Evolutionary conservation across 1,284 basidiomycete species (phyloP).

Genomic region (Mycena sp.): DNA sequence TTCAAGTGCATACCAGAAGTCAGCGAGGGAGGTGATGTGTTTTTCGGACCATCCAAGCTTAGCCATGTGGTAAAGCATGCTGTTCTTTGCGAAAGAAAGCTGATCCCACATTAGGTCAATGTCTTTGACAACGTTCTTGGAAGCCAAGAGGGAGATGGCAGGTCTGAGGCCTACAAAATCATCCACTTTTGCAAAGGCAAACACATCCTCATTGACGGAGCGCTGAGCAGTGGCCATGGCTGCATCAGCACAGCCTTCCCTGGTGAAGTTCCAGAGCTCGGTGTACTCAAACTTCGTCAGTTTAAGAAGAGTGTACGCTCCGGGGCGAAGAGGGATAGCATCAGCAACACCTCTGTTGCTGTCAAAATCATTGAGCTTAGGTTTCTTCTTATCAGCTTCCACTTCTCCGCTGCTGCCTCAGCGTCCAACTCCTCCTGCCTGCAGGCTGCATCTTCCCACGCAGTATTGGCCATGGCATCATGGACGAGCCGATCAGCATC

Average conservation of each 20-base stretch:
- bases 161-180: slow-evolving; percentile 27
- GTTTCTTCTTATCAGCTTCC: slow-evolving; percentile 23
- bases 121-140: slow-evolving; percentile 32
- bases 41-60: background rate
- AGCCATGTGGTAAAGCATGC: background rate
- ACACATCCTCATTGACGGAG: slow-evolving; percentile 14
- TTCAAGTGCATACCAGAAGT: slow-evolving; percentile 12
- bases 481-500: background rate
- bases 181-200: slow-evolving; percentile 27
- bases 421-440: background rate
- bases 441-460: background rate
- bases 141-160: slow-evolving; percentile 23
- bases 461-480: background rate
- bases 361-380: slow-evolving; percentile 21
- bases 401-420: background rate
- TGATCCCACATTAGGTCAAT: slow-evolving; percentile 32
- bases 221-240: background rate
- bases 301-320: slow-evolving; percentile 35
- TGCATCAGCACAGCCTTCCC: slow-evolving; percentile 36
- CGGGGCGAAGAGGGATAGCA: slow-evolving; percentile 3
- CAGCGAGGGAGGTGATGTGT: slow-evolving; percentile 8
- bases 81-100: slow-evolving; percentile 3
- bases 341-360: slow-evolving; percentile 8
- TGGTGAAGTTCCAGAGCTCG: slow-evolving; percentile 42
- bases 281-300: slow-evolving; percentile 34